These are phyloP conservation scores for Ophiocordyceps camponoti-saundersi DNA, from an alignment of 2,329 filamentous ascomycete species.

Conservation along the genomic window DNA sequence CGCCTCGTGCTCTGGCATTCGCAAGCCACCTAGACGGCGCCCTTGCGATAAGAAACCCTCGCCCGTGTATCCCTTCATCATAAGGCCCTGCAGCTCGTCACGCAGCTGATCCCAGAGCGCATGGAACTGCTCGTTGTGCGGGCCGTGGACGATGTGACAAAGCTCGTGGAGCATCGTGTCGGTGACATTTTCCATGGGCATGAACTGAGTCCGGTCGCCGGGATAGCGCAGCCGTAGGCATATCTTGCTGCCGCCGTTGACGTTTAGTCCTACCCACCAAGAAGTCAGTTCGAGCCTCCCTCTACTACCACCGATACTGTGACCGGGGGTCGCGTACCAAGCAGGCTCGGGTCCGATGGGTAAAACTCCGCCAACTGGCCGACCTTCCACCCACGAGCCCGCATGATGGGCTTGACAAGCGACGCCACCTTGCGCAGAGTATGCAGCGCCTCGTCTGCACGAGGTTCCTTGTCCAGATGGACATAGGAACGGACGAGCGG, in stretches of 20 bases:
- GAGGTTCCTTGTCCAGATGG: conserved; percentile 28
- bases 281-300: neutral
- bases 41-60: conserved; percentile 74
- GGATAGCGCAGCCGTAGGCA: conserved; percentile 67
- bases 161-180: conserved; percentile 94
- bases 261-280: conserved; percentile 45
- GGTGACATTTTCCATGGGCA: conserved; percentile 62
- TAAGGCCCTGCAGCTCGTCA: conserved; percentile 63
- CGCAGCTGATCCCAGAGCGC: conserved; percentile 78
- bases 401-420: conserved; percentile 88
- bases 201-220: conserved; percentile 56
- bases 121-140: conserved; percentile 71
- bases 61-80: conserved; percentile 73
- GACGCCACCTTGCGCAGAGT: conserved; percentile 69
- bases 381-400: conserved; percentile 68
- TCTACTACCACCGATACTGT: neutral
- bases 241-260: conserved; percentile 62
- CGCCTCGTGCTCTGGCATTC: conserved; percentile 56
- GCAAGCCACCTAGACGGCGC: conserved; percentile 48
- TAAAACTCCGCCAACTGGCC: conserved; percentile 71
- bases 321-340: conserved; percentile 28
- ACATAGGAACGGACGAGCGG: conserved; percentile 28
- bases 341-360: conserved; percentile 53
- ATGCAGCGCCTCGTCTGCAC: conserved; percentile 32
- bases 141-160: conserved; percentile 70